Evolutionary conservation across 2,329 filamentous ascomycete species (phyloP).

Genomic region (Aureobasidium sp.): DNA sequence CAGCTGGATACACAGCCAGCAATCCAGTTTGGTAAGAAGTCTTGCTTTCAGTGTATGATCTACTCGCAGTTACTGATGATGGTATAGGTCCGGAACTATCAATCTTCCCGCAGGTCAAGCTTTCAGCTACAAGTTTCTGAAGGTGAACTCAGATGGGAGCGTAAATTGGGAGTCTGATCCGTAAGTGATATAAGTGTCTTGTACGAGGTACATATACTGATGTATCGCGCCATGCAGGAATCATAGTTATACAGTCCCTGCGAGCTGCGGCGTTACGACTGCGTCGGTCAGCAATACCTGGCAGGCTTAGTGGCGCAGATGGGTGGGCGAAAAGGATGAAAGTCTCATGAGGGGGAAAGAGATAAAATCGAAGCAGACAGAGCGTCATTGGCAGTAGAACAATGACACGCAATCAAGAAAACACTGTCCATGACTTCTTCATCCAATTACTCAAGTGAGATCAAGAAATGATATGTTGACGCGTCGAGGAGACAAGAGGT

Average conservation of each 20-base stretch:
- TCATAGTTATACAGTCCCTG: constrained; percentile 1
- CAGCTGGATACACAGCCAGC: constrained; percentile 46
- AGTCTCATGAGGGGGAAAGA: too few relatives aligned
- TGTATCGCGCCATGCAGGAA: background rate
- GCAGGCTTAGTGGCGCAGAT: background rate
- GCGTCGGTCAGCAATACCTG: background rate
- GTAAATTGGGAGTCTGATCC: constrained; percentile 58
- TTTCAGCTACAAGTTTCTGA: constrained; percentile 59
- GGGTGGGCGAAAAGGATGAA: too few relatives aligned
- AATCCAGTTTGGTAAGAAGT: constrained; percentile 33
- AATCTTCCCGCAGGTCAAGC: constrained; percentile 41
- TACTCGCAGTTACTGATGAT: background rate
- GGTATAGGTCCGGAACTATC: constrained; percentile 50
- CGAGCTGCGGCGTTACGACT: background rate
- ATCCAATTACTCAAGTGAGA: too few relatives aligned
- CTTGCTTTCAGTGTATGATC: background rate
- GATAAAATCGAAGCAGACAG: too few relatives aligned
- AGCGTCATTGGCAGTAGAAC: too few relatives aligned
- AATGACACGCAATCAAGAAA: too few relatives aligned
- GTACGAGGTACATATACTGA: constrained; percentile 29
- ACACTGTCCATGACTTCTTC: too few relatives aligned
- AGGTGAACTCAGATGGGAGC: constrained; percentile 45
- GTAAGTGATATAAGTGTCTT: constrained; percentile 32
- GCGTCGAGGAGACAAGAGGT: background rate
- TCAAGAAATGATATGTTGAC: too few relatives aligned